A percentile compares a stretch with the other conserved stretches of the same genome.
phyloP scores from a whole-genome alignment of 768 basidiomycete genomes.

The Mrakia frigida region DNA sequence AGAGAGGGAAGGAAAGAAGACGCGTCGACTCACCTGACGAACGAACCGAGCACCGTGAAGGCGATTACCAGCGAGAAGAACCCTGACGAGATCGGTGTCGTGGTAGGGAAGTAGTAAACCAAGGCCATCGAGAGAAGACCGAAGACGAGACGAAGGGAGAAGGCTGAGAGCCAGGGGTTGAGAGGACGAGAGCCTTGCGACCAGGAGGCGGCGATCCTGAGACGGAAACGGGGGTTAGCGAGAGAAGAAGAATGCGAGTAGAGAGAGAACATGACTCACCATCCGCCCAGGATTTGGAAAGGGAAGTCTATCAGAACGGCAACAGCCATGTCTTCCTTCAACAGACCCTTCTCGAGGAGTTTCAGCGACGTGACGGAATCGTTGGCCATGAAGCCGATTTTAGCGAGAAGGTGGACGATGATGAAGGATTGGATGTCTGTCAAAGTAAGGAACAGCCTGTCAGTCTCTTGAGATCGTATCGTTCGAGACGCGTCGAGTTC shows the following conservation, averaged over 20 bases:
- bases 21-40: constrained; percentile 63
- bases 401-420: constrained; percentile 79
- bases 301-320: constrained; percentile 96
- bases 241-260: constrained; percentile 37
- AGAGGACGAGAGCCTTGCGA: constrained; percentile 41
- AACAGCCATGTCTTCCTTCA: constrained; percentile 90
- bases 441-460: neutral
- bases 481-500: neutral
- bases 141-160: constrained; percentile 78
- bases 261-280: constrained; percentile 44
- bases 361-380: constrained; percentile 87
- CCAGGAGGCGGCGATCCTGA: constrained; percentile 31
- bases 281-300: constrained; percentile 91
- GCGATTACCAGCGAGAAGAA: constrained; percentile 78
- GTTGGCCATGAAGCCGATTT: constrained; percentile 90
- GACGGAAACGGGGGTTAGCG: neutral
- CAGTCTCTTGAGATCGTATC: constrained; percentile 7
- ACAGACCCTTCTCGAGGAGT: constrained; percentile 92
- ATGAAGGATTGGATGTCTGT: constrained; percentile 86
- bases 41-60: constrained; percentile 75
- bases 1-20: neutral
- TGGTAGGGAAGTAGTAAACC: constrained; percentile 74
- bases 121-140: constrained; percentile 66
- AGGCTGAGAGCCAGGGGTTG: constrained; percentile 71
- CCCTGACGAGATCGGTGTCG: constrained; percentile 41